phyloP scores from a whole-genome alignment of 2,329 filamentous ascomycete species.

The Aureobasidium vineae region DNA sequence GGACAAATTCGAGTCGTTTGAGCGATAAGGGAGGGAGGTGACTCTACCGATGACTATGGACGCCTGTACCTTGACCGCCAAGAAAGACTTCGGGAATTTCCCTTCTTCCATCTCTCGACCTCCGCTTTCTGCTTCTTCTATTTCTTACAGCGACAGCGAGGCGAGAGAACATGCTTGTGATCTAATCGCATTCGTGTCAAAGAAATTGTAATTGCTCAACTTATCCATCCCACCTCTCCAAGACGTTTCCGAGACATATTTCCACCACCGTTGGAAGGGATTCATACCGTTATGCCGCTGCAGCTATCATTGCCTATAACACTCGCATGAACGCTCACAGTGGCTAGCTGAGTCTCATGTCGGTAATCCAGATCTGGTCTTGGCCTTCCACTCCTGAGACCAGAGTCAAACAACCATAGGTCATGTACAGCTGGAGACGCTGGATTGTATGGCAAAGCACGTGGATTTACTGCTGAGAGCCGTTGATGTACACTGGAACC shows the following conservation, averaged over 20 bases:
- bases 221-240: neutral
- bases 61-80: neutral
- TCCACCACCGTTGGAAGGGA: slow-evolving; percentile 6
- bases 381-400: neutral
- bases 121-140: neutral
- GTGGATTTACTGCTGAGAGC: neutral
- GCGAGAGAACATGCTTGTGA: neutral
- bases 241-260: slow-evolving; percentile 11
- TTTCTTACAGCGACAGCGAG: neutral
- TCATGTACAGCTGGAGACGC: neutral
- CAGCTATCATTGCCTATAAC: neutral
- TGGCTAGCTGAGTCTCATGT: slow-evolving; percentile 12
- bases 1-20: neutral
- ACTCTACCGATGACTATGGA: neutral
- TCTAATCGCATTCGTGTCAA: neutral
- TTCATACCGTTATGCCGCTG: slow-evolving; percentile 7
- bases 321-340: neutral
- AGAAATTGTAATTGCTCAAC: neutral
- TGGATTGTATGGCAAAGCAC: neutral
- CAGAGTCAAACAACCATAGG: neutral
- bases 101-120: neutral
- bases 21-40: neutral
- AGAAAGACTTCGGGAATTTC: neutral
- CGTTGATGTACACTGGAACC: slow-evolving; percentile 5
- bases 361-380: neutral